Evolutionary conservation across 208 protist species (phyloP).

Genomic region (Trichomonas gallinae): DNA sequence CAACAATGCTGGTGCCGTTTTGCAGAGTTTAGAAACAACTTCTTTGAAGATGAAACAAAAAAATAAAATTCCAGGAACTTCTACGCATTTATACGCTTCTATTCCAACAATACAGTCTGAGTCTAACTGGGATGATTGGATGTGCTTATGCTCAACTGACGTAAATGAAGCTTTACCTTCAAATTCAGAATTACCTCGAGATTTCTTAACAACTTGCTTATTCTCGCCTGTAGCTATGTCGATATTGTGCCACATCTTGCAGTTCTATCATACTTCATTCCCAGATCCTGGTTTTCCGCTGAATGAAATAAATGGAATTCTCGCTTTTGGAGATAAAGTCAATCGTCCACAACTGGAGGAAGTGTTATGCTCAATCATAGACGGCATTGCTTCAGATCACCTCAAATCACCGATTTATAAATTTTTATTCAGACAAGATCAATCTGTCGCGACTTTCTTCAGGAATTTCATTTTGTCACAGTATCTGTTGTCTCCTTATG

Average conservation of each 20-base stretch:
- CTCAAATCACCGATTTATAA: not conserved
- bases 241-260: not conserved
- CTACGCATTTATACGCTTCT: not conserved
- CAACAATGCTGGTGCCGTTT: not conserved
- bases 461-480: not conserved
- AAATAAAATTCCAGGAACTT: not conserved
- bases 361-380: not conserved
- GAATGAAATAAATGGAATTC: not conserved
- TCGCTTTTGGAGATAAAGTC: not conserved
- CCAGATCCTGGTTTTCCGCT: not conserved
- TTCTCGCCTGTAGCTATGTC: not conserved
- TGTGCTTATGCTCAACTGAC: not conserved
- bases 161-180: not conserved
- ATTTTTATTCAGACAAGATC: not conserved
- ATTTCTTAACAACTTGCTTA: conserved; percentile 1
- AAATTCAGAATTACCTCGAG: not conserved
- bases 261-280: not conserved
- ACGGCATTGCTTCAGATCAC: not conserved
- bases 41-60: not conserved
- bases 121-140: not conserved
- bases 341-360: not conserved
- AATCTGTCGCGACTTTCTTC: not conserved
- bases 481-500: not conserved
- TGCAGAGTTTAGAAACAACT: not conserved
- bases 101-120: not conserved